phyloP scores from a whole-genome alignment of 371 early-diverging fungal species.

The Nematocida minor region DNA sequence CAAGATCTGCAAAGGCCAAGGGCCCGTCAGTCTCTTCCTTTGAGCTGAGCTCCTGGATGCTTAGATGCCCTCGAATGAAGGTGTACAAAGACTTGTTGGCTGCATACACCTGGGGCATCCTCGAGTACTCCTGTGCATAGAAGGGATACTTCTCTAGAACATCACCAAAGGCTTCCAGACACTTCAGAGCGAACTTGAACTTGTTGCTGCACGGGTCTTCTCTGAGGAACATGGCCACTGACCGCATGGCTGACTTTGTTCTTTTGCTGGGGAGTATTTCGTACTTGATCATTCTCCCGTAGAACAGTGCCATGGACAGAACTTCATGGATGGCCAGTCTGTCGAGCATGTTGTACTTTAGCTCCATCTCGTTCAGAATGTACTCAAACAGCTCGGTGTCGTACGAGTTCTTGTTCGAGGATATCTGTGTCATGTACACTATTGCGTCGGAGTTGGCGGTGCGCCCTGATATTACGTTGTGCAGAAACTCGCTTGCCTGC shows the following conservation, averaged over 20 bases:
- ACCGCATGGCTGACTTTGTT: background rate
- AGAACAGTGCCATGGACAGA: constrained; percentile 37
- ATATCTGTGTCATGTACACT: constrained; percentile 48
- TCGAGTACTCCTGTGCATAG: constrained; percentile 46
- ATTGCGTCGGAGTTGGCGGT: constrained; percentile 44
- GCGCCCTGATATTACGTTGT: constrained; percentile 41
- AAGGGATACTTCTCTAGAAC: constrained; percentile 50
- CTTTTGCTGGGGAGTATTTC: constrained; percentile 14
- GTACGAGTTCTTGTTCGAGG: constrained; percentile 49
- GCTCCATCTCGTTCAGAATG: constrained; percentile 42
- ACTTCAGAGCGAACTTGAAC: constrained; percentile 42
- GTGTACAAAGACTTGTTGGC: constrained; percentile 48
- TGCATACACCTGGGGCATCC: constrained; percentile 49
- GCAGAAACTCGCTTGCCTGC: constrained; percentile 46
- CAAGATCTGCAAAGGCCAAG: background rate
- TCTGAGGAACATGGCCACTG: background rate
- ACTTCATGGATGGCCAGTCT: constrained; percentile 26
- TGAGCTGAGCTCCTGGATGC: constrained; percentile 32
- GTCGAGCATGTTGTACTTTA: constrained; percentile 36
- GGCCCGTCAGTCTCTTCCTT: constrained; percentile 35
- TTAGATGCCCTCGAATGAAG: constrained; percentile 39
- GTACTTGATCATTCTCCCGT: constrained; percentile 45
- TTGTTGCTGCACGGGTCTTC: constrained; percentile 39
- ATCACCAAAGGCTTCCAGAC: constrained; percentile 41
- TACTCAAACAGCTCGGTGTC: constrained; percentile 45